These are phyloP conservation scores for Scutellaria minor DNA, from an alignment of 257 asterid species.

Conservation along the genomic window DNA sequence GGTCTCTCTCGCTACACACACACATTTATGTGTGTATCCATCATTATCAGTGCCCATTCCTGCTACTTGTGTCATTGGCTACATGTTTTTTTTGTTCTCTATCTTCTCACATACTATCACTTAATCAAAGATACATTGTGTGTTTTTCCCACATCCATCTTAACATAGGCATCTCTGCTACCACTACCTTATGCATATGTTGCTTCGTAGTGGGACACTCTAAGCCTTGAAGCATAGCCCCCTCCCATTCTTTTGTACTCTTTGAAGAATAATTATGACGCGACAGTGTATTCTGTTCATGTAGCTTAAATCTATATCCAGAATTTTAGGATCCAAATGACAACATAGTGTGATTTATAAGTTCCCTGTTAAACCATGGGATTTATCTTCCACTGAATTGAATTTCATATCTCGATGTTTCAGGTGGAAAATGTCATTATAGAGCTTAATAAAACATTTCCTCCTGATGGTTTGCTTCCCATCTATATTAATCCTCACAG, in stretches of 20 bases:
- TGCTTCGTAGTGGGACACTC: too few relatives aligned
- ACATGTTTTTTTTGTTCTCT: too few relatives aligned
- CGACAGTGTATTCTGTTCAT: constrained; percentile 7
- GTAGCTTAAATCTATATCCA: constrained; percentile 25
- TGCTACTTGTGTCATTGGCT: too few relatives aligned
- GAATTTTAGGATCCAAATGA: neutral
- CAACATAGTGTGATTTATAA: constrained; percentile 16
- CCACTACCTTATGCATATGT: too few relatives aligned
- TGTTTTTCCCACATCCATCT: too few relatives aligned
- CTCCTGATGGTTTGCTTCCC: constrained; percentile 95
- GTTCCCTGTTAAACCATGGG: constrained; percentile 25
- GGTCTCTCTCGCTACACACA: constrained; percentile 42
- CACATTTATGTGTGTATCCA: neutral
- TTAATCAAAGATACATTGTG: too few relatives aligned
- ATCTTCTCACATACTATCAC: too few relatives aligned
- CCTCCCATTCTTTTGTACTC: too few relatives aligned
- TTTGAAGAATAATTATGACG: constrained; percentile 20
- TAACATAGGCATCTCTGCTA: too few relatives aligned
- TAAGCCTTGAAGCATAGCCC: too few relatives aligned
- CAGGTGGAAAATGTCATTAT: constrained; percentile 91
- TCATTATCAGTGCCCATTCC: too few relatives aligned
- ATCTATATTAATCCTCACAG: constrained; percentile 81
- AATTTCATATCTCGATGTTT: constrained; percentile 39
- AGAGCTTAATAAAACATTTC: constrained; percentile 89
- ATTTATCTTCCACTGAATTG: constrained; percentile 30